Conservation (phyloP, 352 stramenopile genomes). For the Blastocystis sp. region DNA sequence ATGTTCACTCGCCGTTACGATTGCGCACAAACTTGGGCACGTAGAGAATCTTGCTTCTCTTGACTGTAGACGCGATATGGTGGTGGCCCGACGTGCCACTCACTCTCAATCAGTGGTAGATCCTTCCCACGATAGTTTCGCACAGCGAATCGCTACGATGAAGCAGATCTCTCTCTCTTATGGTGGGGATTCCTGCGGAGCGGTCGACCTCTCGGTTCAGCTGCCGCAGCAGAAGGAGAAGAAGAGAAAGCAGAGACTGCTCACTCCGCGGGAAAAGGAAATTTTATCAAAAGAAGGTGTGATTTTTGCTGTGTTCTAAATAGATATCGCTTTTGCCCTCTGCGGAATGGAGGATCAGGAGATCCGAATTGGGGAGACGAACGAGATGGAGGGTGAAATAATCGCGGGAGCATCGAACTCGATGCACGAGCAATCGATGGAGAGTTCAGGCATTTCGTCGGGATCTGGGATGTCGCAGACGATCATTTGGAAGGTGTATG, state of each 20-base stretch:
- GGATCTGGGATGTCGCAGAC: background rate
- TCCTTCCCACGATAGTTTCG: background rate
- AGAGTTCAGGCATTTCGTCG: background rate
- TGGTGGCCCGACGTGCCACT: background rate
- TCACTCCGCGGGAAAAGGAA: conserved; percentile 11
- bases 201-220: background rate
- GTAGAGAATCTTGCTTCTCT: background rate
- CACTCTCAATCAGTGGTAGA: background rate
- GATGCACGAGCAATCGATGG: background rate
- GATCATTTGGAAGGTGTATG: conserved; percentile 10
- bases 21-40: background rate
- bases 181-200: background rate
- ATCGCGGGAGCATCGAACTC: background rate
- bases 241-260: background rate
- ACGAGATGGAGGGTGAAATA: background rate
- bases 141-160: conserved; percentile 15
- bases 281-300: conserved; percentile 38
- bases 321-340: conserved; percentile 54
- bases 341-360: conserved; percentile 56
- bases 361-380: background rate
- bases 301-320: background rate
- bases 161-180: conserved; percentile 32
- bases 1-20: background rate
- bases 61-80: background rate
- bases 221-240: conserved; percentile 21